Evolutionary conservation across 208 protist species (phyloP).

Genomic region (Crithidia mellificae): DNA sequence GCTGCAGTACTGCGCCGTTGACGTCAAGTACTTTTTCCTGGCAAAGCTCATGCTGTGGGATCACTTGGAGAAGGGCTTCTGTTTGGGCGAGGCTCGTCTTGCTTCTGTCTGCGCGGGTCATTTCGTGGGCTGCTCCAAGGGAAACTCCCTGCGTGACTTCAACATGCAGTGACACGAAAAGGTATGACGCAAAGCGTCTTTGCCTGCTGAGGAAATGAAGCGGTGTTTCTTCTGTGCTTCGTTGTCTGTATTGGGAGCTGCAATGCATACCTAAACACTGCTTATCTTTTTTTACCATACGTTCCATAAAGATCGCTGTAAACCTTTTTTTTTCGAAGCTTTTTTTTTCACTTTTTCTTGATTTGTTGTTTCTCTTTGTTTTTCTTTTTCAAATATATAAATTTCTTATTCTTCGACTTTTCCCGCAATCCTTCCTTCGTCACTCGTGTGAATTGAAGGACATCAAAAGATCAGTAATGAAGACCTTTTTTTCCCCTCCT

Average conservation of each 20-base stretch:
- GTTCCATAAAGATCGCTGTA: neutral
- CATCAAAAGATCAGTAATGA: neutral
- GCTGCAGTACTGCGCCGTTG: constrained; percentile 63
- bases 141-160: constrained; percentile 49
- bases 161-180: neutral
- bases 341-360: neutral
- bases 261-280: neutral
- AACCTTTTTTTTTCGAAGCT: neutral
- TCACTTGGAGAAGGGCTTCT: constrained; percentile 31
- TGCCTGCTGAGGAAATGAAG: no score
- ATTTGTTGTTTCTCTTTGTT: constrained; percentile 1
- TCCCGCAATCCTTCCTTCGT: no score
- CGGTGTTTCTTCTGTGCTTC: no score
- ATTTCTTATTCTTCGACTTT: no score
- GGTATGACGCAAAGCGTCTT: no score
- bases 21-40: constrained; percentile 67
- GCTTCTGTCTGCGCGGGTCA: constrained; percentile 34
- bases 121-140: constrained; percentile 29
- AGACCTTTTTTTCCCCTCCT: neutral
- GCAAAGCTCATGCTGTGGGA: constrained; percentile 37
- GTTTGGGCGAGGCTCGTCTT: constrained; percentile 34
- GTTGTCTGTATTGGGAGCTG: no score
- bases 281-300: neutral
- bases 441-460: neutral
- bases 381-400: neutral